Conservation (phyloP, 164 flowering plant species). For the Buxus sempervirens region DNA sequence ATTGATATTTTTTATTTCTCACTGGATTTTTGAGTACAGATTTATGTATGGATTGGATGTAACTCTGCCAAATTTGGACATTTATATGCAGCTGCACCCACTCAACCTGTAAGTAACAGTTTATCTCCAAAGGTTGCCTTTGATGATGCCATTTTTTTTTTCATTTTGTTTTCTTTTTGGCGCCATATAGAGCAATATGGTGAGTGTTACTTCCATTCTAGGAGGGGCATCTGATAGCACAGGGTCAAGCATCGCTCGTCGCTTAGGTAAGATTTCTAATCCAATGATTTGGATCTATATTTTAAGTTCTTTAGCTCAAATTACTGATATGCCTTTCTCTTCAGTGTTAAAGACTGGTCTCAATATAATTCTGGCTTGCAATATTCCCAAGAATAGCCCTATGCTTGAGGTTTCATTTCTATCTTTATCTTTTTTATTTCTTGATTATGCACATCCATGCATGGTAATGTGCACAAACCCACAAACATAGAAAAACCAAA, state of each 20-base stretch:
- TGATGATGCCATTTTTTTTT: background rate
- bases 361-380: constrained; percentile 68
- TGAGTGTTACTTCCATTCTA: constrained; percentile 65
- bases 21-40: constrained; percentile 21
- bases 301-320: background rate
- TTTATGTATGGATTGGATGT: constrained; percentile 89
- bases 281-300: too few relatives aligned
- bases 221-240: constrained; percentile 87
- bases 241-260: constrained; percentile 80
- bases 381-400: constrained; percentile 79
- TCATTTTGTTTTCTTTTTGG: constrained; percentile 4
- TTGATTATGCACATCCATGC: background rate
- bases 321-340: constrained; percentile 10
- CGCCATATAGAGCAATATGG: constrained; percentile 45
- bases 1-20: constrained; percentile 7
- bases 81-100: constrained; percentile 78
- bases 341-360: constrained; percentile 77
- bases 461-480: too few relatives aligned
- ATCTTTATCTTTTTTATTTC: constrained; percentile 5
- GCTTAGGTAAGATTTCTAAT: constrained; percentile 46
- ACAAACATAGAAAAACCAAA: background rate
- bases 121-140: background rate
- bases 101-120: constrained; percentile 57
- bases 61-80: constrained; percentile 77
- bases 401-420: constrained; percentile 62